Percentiles rank a stretch among this genome's conserved stretches.
Evolutionary conservation across 176 grass and related monocot species (phyloP).

Genomic region (Avena insularis): DNA sequence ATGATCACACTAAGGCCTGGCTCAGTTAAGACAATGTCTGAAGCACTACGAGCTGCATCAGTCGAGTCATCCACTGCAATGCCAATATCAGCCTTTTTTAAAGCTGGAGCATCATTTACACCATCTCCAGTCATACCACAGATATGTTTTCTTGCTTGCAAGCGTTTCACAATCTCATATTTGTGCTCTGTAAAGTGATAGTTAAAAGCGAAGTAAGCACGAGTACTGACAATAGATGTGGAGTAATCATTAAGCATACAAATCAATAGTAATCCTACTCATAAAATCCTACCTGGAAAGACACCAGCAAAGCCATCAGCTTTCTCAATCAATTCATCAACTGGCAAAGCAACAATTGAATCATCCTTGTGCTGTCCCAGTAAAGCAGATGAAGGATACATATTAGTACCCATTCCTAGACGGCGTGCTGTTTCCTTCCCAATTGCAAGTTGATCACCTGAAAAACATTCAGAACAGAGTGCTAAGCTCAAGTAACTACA

Average conservation of each 20-base stretch:
- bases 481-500: background rate
- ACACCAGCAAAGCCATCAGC: slow-evolving; percentile 92
- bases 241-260: background rate
- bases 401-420: slow-evolving; percentile 84
- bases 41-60: slow-evolving; percentile 84
- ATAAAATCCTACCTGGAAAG: slow-evolving; percentile 59
- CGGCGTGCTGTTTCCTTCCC: slow-evolving; percentile 78
- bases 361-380: slow-evolving; percentile 76
- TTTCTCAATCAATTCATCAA: slow-evolving; percentile 88
- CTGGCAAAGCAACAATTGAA: slow-evolving; percentile 72
- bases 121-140: slow-evolving; percentile 93
- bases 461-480: background rate
- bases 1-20: slow-evolving; percentile 83
- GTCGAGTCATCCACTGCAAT: slow-evolving; percentile 85
- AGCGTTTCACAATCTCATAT: slow-evolving; percentile 83
- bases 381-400: slow-evolving; percentile 84
- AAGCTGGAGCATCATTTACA: slow-evolving; percentile 82
- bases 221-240: background rate
- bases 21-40: slow-evolving; percentile 86
- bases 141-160: slow-evolving; percentile 84
- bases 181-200: slow-evolving; percentile 63
- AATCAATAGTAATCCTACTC: background rate
- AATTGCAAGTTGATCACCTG: slow-evolving; percentile 83
- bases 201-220: background rate
- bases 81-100: slow-evolving; percentile 90